phyloP scores from a whole-genome alignment of 2,329 filamentous ascomycete genomes.

The Claviceps humidiphila region DNA sequence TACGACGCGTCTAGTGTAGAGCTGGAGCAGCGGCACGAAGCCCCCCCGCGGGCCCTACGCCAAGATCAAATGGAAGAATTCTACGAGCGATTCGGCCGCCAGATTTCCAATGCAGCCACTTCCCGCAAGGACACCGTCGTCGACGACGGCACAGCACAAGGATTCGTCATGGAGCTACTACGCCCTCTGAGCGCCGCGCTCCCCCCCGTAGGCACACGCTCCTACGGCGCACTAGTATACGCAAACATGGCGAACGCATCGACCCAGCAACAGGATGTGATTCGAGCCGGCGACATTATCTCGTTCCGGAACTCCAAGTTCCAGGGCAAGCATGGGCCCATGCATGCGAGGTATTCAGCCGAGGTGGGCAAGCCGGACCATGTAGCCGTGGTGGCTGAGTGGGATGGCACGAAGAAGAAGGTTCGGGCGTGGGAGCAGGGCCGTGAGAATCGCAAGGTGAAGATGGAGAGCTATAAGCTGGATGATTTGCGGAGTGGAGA shows the following conservation, averaged over 20 bases:
- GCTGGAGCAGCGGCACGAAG: slow-evolving; percentile 76
- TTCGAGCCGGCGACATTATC: slow-evolving; percentile 83
- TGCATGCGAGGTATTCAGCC: slow-evolving; percentile 84
- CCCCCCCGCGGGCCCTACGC: slow-evolving; percentile 65
- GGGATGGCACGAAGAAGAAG: slow-evolving; percentile 98
- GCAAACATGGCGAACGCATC: slow-evolving; percentile 90
- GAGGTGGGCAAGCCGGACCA: slow-evolving; percentile 86
- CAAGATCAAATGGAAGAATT: slow-evolving; percentile 89
- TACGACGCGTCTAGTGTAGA: slow-evolving; percentile 58
- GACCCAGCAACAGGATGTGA: slow-evolving; percentile 82
- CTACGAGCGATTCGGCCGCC: slow-evolving; percentile 68
- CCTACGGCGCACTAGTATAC: slow-evolving; percentile 87
- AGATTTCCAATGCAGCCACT: slow-evolving; percentile 56
- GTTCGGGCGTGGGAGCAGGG: slow-evolving; percentile 92
- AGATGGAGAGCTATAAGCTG: slow-evolving; percentile 85
- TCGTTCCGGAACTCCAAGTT: slow-evolving; percentile 87
- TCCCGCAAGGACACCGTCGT: slow-evolving; percentile 68
- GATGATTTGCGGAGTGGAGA: slow-evolving; percentile 87
- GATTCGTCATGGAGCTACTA: slow-evolving; percentile 68
- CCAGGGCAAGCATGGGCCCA: slow-evolving; percentile 85
- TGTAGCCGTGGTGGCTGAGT: slow-evolving; percentile 83
- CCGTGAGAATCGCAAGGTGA: slow-evolving; percentile 83
- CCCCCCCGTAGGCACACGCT: slow-evolving; percentile 70
- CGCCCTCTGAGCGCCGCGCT: slow-evolving; percentile 61
- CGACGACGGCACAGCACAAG: slow-evolving; percentile 69